phyloP scores from a whole-genome alignment of 2,329 filamentous ascomycete genomes.

The Colletotrichum zoysiae region DNA sequence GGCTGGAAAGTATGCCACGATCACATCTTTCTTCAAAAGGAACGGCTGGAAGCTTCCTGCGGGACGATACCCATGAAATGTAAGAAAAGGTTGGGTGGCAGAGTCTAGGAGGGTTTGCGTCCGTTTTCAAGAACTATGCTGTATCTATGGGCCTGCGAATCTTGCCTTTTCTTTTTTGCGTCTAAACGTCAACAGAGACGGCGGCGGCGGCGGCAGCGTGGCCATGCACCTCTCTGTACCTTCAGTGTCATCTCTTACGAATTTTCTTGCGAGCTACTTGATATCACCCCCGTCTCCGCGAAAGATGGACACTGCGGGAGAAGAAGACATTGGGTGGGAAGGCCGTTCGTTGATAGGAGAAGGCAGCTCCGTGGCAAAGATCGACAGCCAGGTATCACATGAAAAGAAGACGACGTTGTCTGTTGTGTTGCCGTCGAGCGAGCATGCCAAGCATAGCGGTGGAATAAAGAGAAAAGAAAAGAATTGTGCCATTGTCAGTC shows the following conservation, averaged over 20 bases:
- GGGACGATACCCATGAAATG: neutral
- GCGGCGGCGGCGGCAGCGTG: conserved; percentile 24
- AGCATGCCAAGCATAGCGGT: neutral
- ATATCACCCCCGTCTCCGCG: conserved; percentile 33
- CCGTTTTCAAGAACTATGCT: neutral
- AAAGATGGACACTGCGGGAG: neutral
- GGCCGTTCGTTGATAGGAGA: conserved; percentile 5
- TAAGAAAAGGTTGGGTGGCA: neutral
- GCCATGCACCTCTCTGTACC: conserved; percentile 8
- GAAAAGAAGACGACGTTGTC: neutral
- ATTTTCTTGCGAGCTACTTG: conserved; percentile 19
- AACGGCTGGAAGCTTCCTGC: neutral
- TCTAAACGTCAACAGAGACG: conserved; percentile 3
- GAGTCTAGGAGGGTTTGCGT: neutral
- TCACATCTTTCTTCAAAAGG: neutral
- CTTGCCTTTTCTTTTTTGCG: conserved; percentile 23
- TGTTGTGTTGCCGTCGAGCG: neutral
- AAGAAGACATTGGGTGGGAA: no score
- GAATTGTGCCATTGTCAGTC: neutral
- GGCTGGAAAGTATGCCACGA: neutral
- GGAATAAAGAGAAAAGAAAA: conserved; percentile 19
- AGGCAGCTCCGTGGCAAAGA: conserved; percentile 18
- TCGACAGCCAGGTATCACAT: neutral
- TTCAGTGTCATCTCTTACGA: conserved; percentile 8
- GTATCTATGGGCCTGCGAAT: conserved; percentile 34